Conservation (phyloP, 371 early-diverging fungal species). For the Rhizopus delemar region DNA sequence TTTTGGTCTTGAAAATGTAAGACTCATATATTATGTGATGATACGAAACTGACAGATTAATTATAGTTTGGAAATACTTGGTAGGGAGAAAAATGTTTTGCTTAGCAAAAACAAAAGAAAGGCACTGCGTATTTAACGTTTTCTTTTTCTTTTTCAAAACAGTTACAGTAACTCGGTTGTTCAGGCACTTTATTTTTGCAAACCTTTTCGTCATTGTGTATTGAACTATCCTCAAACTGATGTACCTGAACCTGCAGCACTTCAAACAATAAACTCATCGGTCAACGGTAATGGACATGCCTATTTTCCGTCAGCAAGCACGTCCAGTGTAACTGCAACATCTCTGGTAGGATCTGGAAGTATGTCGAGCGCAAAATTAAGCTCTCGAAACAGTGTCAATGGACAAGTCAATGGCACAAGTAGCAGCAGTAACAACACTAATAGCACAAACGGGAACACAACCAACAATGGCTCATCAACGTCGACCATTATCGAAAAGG, state of each 20-base stretch:
- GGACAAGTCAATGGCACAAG: slow-evolving; percentile 12
- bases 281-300: slow-evolving; percentile 14
- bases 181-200: slow-evolving; percentile 94
- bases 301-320: slow-evolving; percentile 35
- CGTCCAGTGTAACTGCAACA: slow-evolving; percentile 33
- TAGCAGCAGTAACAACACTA: slow-evolving; percentile 6
- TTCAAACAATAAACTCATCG: slow-evolving; percentile 7
- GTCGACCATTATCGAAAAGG: slow-evolving; percentile 24
- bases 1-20: slow-evolving; percentile 92
- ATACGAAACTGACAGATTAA: neutral
- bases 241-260: slow-evolving; percentile 6
- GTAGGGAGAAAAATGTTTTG: slow-evolving; percentile 41
- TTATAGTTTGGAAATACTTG: slow-evolving; percentile 91
- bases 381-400: slow-evolving; percentile 15
- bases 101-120: neutral
- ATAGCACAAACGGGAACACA: slow-evolving; percentile 7
- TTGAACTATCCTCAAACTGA: slow-evolving; percentile 62
- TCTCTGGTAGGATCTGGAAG: slow-evolving; percentile 25
- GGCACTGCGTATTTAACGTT: neutral
- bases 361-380: slow-evolving; percentile 5
- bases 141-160: neutral
- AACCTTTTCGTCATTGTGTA: slow-evolving; percentile 92
- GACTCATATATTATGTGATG: slow-evolving; percentile 9
- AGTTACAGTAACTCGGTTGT: slow-evolving; percentile 96
- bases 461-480: slow-evolving; percentile 6